Percentiles rank a stretch among this genome's conserved stretches.
These are phyloP conservation scores for Entonaema liquescens DNA, from an alignment of 495 filamentous ascomycete species.

Conservation along the genomic window DNA sequence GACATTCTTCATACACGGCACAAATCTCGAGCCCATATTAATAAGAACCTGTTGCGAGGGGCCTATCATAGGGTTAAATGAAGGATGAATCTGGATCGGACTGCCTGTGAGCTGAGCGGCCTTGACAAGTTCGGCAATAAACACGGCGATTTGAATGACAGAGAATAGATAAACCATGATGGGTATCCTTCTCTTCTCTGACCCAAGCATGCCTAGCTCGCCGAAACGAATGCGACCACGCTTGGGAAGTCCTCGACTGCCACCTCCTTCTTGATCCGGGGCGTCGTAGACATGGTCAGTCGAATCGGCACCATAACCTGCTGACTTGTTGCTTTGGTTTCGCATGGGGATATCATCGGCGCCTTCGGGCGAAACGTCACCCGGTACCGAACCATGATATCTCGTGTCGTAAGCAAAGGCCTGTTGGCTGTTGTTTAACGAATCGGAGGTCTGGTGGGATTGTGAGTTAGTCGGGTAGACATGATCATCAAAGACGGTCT, in stretches of 20 bases:
- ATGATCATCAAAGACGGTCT: conserved; percentile 68
- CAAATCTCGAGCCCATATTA: conserved; percentile 93
- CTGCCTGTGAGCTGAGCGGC: conserved; percentile 72
- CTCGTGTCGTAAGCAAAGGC: conserved; percentile 59
- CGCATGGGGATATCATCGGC: conserved; percentile 75
- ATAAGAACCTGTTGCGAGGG: conserved; percentile 90
- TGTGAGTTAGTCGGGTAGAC: conserved; percentile 64
- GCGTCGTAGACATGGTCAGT: conserved; percentile 62
- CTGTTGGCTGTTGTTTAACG: conserved; percentile 50
- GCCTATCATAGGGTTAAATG: conserved; percentile 96
- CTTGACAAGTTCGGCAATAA: conserved; percentile 86
- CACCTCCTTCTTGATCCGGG: conserved; percentile 36
- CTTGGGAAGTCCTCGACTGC: conserved; percentile 37
- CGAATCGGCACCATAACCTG: conserved; percentile 52
- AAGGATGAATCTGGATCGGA: conserved; percentile 85
- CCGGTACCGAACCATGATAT: conserved; percentile 63
- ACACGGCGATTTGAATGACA: conserved; percentile 80
- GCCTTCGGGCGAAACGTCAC: conserved; percentile 48
- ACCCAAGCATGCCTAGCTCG: conserved; percentile 60
- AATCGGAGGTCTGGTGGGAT: conserved; percentile 40
- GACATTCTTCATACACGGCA: conserved; percentile 92
- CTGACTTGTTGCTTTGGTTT: conserved; percentile 50
- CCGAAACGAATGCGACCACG: conserved; percentile 51
- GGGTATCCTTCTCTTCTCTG: conserved; percentile 67
- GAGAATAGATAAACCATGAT: conserved; percentile 87